phyloP scores from a whole-genome alignment of 306 rosid genomes.

The Abrus precatorius region DNA sequence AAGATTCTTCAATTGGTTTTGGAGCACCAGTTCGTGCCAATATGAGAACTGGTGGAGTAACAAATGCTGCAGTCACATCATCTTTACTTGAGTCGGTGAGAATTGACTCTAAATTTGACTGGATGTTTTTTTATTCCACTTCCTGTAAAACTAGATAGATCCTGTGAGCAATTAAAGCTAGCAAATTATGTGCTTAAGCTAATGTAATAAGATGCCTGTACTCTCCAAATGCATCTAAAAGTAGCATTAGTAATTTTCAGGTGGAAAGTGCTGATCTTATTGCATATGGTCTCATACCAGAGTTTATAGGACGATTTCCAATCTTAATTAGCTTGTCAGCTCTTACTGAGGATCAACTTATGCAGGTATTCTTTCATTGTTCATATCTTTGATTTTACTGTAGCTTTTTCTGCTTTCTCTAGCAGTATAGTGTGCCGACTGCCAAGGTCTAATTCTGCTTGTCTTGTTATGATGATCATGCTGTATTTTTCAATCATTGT shows the following conservation, averaged over 20 bases:
- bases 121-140: neutral
- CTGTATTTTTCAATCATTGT: constrained; percentile 5
- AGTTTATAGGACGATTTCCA: constrained; percentile 92
- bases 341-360: constrained; percentile 88
- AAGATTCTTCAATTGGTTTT: constrained; percentile 91
- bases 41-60: constrained; percentile 77
- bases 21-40: constrained; percentile 93
- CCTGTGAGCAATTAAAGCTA: constrained; percentile 20
- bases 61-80: constrained; percentile 71
- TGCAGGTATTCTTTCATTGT: constrained; percentile 62
- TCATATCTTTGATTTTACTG: constrained; percentile 2
- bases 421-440: neutral
- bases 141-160: constrained; percentile 20
- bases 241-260: constrained; percentile 58
- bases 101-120: constrained; percentile 38
- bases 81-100: constrained; percentile 84
- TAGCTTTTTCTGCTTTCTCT: constrained; percentile 23
- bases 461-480: constrained; percentile 23
- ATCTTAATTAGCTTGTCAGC: constrained; percentile 83
- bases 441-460: constrained; percentile 23
- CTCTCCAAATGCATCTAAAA: constrained; percentile 43
- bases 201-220: neutral
- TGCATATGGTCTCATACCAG: constrained; percentile 92
- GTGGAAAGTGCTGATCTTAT: constrained; percentile 94
- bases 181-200: neutral